Evolutionary conservation across 108 stramenopile species (phyloP), one percentile per base, ranked within the genome.

Genomic region (Nannochloropsis gaditana): DNA sequence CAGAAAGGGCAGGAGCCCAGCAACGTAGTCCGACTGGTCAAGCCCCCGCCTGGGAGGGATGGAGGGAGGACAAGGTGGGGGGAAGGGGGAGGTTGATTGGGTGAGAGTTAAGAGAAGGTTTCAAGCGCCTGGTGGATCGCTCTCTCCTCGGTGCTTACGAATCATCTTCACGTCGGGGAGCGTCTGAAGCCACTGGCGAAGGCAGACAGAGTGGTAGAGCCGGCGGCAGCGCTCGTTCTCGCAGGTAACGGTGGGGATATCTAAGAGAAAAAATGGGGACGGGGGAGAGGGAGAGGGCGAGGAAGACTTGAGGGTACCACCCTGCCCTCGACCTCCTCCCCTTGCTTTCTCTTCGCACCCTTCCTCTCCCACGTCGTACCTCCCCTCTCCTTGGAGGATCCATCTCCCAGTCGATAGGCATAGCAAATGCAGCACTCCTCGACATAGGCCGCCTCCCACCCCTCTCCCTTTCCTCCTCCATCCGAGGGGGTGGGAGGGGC

Each of bases 151-250:
- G 11, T 50, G 11, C 47, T 50, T 50, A 50, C 47, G 11, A 10
- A 50, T 11, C 11, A 50, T 15, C 15, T 50, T 50, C 11, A 15
- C 15, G 47, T 50, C 47, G 15, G 47, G 47, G 11, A 50, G 47
- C 11, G 47, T 50, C 15, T 50, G 47, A 10, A 50, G 47, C 47
- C 47, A 50, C 47, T 50, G 47, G 11, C 47, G 47, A 10, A 50
- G 47, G 47, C 47, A 50, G 11, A 50, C 15, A 15, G 47, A 15
- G 47, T 50, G 47, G 47, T 11, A 50, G 47, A 50, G 47, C 11
- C 47, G 47, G 47, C 47, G 47, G 47, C 47, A 50, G 47, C 47
- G 47, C 47, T 50, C 47, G 47, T 50, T 50, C 47, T 50, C 47
- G 47, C 47, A 50, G 11, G 47, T 10, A 10, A 50, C 10, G 11